Evolutionary conservation across 192 early-diverging fungal species (phyloP), one percentile per base, ranked within the genome.

Genomic region (Coemansia sp.): DNA sequence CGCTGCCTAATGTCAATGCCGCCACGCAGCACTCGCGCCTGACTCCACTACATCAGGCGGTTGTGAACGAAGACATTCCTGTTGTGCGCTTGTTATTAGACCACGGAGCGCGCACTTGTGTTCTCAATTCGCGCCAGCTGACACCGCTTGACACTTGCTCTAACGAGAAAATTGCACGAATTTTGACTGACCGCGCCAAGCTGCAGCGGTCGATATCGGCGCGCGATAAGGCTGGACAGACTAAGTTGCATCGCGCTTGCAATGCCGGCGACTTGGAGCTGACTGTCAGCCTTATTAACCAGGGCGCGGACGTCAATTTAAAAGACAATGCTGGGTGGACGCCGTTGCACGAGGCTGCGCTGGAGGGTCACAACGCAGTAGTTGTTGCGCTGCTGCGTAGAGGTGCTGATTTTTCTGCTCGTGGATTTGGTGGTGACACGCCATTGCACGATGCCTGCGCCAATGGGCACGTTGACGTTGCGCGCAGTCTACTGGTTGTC

Each of bases 391-490:
- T 82, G 66, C 72, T 82, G 15, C 84, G 89, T 12, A 78, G 83
- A 38, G 90, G 90, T 10, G 89, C 89, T 14, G 75, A 88, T 29
- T 77, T 87, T 34, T 85, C 87, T 51, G 86, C 83, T 4, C 68
- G 78, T 19, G 91, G 89, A 12, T 78, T 87, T 46, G 85, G 86
- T 11, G 80, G 84, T 17, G 78, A 87, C 45, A 90, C 90, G 5
- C 86, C 88, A 5, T 70, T 92, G 21, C 91, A 92, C 55, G 84
- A 90, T 25, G 90, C 91, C 8, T 85, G 88, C 23, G 79, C 87
- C 21, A 84, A 87, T 48, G 86, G 85, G 11, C 76, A 82, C 42
- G 70, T 72, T 27, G 80, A 78, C 36, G 76, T 77, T 27, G 76
- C 75, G 2, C 69, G 67, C 31, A 68, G 76, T 39, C 55, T 83